phyloP scores from a whole-genome alignment of 495 filamentous ascomycete genomes.

The Penicillium mononematosum region DNA sequence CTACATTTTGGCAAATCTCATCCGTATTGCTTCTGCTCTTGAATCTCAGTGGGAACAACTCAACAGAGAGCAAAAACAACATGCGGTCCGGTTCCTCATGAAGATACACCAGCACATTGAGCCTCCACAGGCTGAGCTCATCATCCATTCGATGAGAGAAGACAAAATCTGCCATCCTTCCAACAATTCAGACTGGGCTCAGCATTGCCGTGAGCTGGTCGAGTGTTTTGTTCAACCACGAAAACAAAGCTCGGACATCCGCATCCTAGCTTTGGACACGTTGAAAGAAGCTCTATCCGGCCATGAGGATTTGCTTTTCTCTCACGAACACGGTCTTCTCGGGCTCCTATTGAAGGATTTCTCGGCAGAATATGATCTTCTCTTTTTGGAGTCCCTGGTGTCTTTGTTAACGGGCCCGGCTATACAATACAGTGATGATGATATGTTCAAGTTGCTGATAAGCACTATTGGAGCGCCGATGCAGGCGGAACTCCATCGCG shows the following conservation, averaged over 20 bases:
- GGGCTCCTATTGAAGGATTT: slow-evolving; percentile 44
- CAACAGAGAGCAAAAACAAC: slow-evolving; percentile 38
- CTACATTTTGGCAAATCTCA: slow-evolving; percentile 40
- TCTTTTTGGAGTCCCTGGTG: slow-evolving; percentile 51
- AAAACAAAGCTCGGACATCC: slow-evolving; percentile 61
- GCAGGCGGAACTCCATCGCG: slow-evolving; percentile 33
- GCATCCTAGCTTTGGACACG: slow-evolving; percentile 64
- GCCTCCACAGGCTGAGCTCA: slow-evolving; percentile 43
- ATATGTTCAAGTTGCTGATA: slow-evolving; percentile 35
- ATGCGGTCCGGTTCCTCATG: slow-evolving; percentile 39
- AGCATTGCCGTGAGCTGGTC: slow-evolving; percentile 60
- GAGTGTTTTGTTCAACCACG: slow-evolving; percentile 64
- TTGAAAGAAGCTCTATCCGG: slow-evolving; percentile 65
- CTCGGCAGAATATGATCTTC: slow-evolving; percentile 46
- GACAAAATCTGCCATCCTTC: slow-evolving; percentile 62
- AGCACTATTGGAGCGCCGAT: slow-evolving; percentile 39
- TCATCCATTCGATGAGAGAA: slow-evolving; percentile 39
- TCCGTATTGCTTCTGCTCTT: slow-evolving; percentile 39
- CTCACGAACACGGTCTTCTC: slow-evolving; percentile 40
- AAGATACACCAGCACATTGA: slow-evolving; percentile 41
- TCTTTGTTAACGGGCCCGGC: slow-evolving; percentile 43
- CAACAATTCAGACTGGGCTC: slow-evolving; percentile 64
- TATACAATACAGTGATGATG: slow-evolving; percentile 31
- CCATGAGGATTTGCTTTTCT: slow-evolving; percentile 37
- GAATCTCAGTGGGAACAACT: slow-evolving; percentile 46